Conservation (phyloP, 768 basidiomycete genomes). For the Kwoniella heveanensis region DNA sequence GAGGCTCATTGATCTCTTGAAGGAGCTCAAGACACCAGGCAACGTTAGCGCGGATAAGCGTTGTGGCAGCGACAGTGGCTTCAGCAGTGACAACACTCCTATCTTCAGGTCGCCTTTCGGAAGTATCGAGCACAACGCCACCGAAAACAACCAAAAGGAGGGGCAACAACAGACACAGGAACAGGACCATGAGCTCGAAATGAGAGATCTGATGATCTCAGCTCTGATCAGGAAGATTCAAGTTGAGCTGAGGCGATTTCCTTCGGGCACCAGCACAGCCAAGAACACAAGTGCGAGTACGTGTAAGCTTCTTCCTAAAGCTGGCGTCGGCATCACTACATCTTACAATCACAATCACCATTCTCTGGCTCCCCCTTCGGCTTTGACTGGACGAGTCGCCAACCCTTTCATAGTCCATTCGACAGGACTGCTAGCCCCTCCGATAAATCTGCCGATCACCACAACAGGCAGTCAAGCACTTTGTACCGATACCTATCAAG, state of each 20-base stretch:
- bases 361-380: not conserved
- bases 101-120: too few species aligned
- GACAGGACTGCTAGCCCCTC: not conserved
- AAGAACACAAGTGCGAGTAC: too few species aligned
- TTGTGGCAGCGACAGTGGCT: too few species aligned
- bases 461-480: not conserved
- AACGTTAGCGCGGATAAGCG: too few species aligned
- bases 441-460: not conserved
- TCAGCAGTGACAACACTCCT: too few species aligned
- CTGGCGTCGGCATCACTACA: not conserved
- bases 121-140: too few species aligned
- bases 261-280: too few species aligned
- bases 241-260: conserved; percentile 15
- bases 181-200: conserved; percentile 29
- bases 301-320: too few species aligned
- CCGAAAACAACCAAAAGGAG: not conserved
- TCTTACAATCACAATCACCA: not conserved
- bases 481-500: not conserved
- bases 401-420: conserved; percentile 42
- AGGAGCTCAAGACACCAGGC: not conserved
- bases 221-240: conserved; percentile 38
- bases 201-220: conserved; percentile 29
- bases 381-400: not conserved
- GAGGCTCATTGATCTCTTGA: conserved; percentile 13
- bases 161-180: not conserved